Percentiles rank a stretch among this genome's conserved stretches.
Evolutionary conservation across 2,329 filamentous ascomycete genomes (phyloP).

Genomic region (Phialophora expanda): DNA sequence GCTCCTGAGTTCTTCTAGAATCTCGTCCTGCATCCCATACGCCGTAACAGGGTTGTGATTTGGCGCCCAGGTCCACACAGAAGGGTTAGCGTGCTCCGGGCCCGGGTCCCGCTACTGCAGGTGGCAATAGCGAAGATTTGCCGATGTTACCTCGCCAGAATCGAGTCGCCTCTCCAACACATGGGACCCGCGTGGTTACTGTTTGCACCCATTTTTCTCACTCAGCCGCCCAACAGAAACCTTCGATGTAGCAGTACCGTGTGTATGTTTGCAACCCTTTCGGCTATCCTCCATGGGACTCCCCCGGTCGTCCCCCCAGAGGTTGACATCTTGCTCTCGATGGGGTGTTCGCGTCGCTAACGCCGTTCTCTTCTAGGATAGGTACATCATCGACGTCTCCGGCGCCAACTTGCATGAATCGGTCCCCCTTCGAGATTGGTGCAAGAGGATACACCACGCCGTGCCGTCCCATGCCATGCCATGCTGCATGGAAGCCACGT

Average conservation of each 20-base stretch:
- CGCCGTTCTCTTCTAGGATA: background rate
- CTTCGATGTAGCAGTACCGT: background rate
- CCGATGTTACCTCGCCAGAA: background rate
- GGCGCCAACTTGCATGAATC: slow-evolving; percentile 2
- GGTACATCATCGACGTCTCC: background rate
- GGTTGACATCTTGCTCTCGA: background rate
- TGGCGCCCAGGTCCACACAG: background rate
- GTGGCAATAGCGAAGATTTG: background rate
- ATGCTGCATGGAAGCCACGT: slow-evolving; percentile 3
- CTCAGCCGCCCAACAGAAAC: background rate
- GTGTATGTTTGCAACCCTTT: slow-evolving; percentile 1
- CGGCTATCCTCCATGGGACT: background rate
- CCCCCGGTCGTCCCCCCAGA: background rate
- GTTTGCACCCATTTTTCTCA: background rate
- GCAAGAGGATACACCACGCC: background rate
- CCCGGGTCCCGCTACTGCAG: background rate
- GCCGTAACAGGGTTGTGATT: too few relatives aligned
- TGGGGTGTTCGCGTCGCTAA: background rate
- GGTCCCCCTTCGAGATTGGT: background rate
- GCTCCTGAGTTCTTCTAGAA: slow-evolving; percentile 1
- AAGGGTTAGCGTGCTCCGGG: background rate
- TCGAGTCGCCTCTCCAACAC: background rate
- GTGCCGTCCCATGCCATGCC: background rate
- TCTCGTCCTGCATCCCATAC: background rate
- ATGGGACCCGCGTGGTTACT: slow-evolving; percentile 2